phyloP scores from a whole-genome alignment of 1,139 yeast genomes.

The Yamadazyma diddensiae region DNA sequence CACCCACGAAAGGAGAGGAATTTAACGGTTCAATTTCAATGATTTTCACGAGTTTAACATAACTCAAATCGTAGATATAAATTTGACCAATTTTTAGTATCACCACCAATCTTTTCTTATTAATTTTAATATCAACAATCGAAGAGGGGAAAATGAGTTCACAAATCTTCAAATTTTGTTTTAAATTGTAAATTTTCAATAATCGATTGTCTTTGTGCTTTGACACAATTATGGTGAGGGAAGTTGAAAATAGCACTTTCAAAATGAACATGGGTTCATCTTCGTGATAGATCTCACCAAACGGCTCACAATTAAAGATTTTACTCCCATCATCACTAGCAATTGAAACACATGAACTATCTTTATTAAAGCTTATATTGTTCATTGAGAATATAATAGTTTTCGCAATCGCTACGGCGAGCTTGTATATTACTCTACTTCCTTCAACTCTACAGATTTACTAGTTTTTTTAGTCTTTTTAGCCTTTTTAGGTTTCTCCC shows the following conservation, averaged over 20 bases:
- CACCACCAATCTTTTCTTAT: slow-evolving; percentile 63
- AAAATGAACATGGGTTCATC: slow-evolving; percentile 31
- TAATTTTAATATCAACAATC: slow-evolving; percentile 60
- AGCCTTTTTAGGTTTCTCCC: slow-evolving; percentile 57
- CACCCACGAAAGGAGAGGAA: slow-evolving; percentile 33
- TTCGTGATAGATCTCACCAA: slow-evolving; percentile 39
- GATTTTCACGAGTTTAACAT: slow-evolving; percentile 64
- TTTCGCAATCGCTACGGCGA: no score
- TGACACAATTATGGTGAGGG: slow-evolving; percentile 63
- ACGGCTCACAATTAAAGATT: slow-evolving; percentile 48
- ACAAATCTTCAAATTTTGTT: slow-evolving; percentile 65
- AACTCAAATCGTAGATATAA: slow-evolving; percentile 69
- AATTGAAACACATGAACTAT: slow-evolving; percentile 39
- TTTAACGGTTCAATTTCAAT: slow-evolving; percentile 33
- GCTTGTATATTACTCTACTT: slow-evolving; percentile 46
- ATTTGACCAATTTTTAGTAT: slow-evolving; percentile 60
- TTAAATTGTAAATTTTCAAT: slow-evolving; percentile 63
- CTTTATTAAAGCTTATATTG: slow-evolving; percentile 45
- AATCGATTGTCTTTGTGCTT: slow-evolving; percentile 43
- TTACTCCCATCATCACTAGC: slow-evolving; percentile 33
- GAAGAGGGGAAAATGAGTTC: slow-evolving; percentile 66
- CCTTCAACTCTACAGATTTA: slow-evolving; percentile 43
- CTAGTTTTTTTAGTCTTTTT: slow-evolving; percentile 15
- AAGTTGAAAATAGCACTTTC: slow-evolving; percentile 70
- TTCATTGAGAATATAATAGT: slow-evolving; percentile 27